A percentile compares a stretch with the other conserved stretches of the same genome.
Evolutionary conservation across 495 filamentous ascomycete species (phyloP).

Genomic region (Xylaria sp.): DNA sequence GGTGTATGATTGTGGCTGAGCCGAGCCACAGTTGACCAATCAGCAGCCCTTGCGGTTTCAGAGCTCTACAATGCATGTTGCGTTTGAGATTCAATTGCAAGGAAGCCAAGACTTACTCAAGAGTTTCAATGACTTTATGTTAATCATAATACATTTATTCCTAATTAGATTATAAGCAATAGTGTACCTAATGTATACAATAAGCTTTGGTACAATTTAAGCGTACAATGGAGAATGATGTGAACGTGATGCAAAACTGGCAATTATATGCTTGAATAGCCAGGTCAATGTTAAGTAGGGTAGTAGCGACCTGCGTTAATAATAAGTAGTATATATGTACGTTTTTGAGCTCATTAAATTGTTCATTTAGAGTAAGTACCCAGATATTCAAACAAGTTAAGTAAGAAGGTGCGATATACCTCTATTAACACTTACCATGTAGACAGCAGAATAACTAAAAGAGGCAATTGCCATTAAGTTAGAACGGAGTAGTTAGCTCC

Average conservation of each 20-base stretch:
- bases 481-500: background rate
- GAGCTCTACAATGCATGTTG: background rate
- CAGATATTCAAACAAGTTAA: background rate
- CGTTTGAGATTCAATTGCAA: background rate
- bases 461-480: background rate
- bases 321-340: too few species aligned
- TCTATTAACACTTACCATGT: background rate
- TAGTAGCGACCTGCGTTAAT: too few species aligned
- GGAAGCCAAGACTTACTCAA: background rate
- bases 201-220: background rate
- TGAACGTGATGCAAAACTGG: too few species aligned
- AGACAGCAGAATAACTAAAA: background rate
- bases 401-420: background rate
- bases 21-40: slow-evolving; percentile 8
- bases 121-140: background rate
- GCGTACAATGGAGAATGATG: background rate
- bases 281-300: too few species aligned
- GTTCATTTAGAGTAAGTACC: background rate
- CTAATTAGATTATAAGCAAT: too few species aligned
- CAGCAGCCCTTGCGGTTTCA: background rate
- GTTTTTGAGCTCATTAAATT: too few species aligned
- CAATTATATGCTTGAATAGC: too few species aligned
- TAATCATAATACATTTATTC: background rate
- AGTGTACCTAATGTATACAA: too few species aligned
- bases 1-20: background rate